phyloP scores from a whole-genome alignment of 768 basidiomycete species.

The Pseudohyphozyma bogoriensis region DNA sequence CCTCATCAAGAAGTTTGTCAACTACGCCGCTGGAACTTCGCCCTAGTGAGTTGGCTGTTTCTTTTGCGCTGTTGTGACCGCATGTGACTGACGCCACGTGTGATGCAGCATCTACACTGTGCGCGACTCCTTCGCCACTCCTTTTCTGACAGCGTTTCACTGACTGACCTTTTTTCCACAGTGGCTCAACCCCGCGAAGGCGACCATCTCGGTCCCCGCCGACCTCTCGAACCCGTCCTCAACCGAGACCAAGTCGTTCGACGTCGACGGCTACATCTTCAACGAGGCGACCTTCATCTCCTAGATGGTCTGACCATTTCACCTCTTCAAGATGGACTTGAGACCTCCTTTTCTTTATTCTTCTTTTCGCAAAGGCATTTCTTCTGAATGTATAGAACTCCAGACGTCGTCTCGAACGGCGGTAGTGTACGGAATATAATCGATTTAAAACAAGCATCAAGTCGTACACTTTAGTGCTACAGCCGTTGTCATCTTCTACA shows the following conservation, averaged over 20 bases:
- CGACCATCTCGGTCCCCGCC: conserved; percentile 44
- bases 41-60: conserved; percentile 48
- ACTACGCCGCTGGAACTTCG: conserved; percentile 87
- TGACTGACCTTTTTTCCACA: conserved; percentile 31
- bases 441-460: not conserved
- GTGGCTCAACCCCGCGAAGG: conserved; percentile 53
- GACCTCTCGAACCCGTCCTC: conserved; percentile 17
- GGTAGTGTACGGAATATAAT: not conserved
- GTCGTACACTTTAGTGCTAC: too few species aligned
- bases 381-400: not conserved
- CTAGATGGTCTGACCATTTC: conserved; percentile 9
- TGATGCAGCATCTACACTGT: conserved; percentile 44
- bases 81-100: too few species aligned
- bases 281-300: conserved; percentile 89
- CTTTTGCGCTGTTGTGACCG: too few species aligned
- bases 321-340: not conserved
- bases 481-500: too few species aligned
- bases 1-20: conserved; percentile 81
- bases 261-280: conserved; percentile 62
- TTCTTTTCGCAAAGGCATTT: not conserved
- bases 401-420: not conserved
- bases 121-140: conserved; percentile 87
- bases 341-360: not conserved
- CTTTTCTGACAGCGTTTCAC: conserved; percentile 32
- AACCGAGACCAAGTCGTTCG: conserved; percentile 33